These are phyloP conservation scores for Handroanthus guayacan DNA, from an alignment of 257 asterid genomes.

Conservation along the genomic window DNA sequence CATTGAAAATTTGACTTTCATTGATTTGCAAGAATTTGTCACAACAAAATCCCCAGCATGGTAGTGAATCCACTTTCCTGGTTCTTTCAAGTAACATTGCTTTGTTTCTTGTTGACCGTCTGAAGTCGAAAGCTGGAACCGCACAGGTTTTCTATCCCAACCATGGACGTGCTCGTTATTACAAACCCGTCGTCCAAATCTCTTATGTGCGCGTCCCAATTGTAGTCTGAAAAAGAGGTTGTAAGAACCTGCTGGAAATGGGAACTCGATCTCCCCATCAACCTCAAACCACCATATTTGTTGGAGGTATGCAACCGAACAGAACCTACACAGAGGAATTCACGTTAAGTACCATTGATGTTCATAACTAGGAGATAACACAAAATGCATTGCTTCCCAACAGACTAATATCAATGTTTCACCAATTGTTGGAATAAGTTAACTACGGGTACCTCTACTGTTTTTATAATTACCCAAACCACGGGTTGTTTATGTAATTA, in stretches of 20 bases:
- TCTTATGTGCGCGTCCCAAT: constrained; percentile 65
- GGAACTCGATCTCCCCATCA: constrained; percentile 88
- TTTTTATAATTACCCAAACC: too few relatives aligned
- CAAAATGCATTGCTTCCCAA: too few relatives aligned
- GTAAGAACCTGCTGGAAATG: constrained; percentile 78
- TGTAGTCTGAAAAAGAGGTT: constrained; percentile 84
- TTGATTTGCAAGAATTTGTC: constrained; percentile 39
- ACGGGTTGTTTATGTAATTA: too few relatives aligned
- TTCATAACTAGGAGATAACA: neutral
- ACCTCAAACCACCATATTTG: constrained; percentile 98
- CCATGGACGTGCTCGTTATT: constrained; percentile 85
- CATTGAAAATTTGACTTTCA: constrained; percentile 80
- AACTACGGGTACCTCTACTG: too few relatives aligned
- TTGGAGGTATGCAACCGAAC: constrained; percentile 87
- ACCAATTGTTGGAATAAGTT: too few relatives aligned
- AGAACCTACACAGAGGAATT: constrained; percentile 53
- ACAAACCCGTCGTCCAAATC: constrained; percentile 72
- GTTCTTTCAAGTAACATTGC: constrained; percentile 79
- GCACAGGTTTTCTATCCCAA: constrained; percentile 86
- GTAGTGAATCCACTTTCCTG: constrained; percentile 73
- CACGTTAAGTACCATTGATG: neutral
- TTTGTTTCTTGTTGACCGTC: constrained; percentile 79
- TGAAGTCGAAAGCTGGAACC: constrained; percentile 74
- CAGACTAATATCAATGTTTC: too few relatives aligned
- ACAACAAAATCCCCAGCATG: constrained; percentile 86